Evolutionary conservation across 1,284 basidiomycete species (phyloP), one percentile per base, ranked within the genome.

Genomic region (Xerocomus minutiporus): DNA sequence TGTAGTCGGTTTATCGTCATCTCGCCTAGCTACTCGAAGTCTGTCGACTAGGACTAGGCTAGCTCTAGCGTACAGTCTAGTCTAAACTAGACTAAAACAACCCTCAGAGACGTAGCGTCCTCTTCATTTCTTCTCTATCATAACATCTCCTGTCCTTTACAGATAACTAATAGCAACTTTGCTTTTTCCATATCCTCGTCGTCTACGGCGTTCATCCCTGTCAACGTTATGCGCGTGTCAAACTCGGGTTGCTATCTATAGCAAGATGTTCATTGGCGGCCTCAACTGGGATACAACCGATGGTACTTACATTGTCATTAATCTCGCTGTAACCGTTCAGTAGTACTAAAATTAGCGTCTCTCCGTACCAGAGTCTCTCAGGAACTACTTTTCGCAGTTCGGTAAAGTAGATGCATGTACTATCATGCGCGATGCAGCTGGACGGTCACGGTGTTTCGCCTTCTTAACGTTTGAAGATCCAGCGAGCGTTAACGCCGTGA

Each of bases 211-310:
- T 74, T 72, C 63, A 66, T 69, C 74, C 59, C 57, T 66, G 58
- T 60, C 62, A 53, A 61, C 65, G 13, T 50, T 49, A 44, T 61
- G 45, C 60, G 53, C 63, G 57, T 67, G 53, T 57, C 59, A 56
- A 61, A 58, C 57, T 59, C 61, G 55, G 60, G 56, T 62, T 65
- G 49, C 57, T 61, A 63, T 67, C 62, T 71, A 72, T 80, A 96
- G 94, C 73, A 97, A 97, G 80, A 97, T 95, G 93, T 97, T 97
- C 70, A 91, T 97, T 65, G 93, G 93, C 59, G 93, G 94, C 59
- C 78, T 97, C 54, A 95, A 96, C 75, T 97, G 94, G 93, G 93
- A 97, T 71, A 97, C 93, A 59, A 93, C 90, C 65, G 94, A 97
- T 76, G 93, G 93, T 84, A 81, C 65, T 76, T 80, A 71, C 53